A percentile compares a stretch with the other conserved stretches of the same genome.
Evolutionary conservation across 441 rosid species (phyloP).

Genomic region (Metrosideros polymorpha): DNA sequence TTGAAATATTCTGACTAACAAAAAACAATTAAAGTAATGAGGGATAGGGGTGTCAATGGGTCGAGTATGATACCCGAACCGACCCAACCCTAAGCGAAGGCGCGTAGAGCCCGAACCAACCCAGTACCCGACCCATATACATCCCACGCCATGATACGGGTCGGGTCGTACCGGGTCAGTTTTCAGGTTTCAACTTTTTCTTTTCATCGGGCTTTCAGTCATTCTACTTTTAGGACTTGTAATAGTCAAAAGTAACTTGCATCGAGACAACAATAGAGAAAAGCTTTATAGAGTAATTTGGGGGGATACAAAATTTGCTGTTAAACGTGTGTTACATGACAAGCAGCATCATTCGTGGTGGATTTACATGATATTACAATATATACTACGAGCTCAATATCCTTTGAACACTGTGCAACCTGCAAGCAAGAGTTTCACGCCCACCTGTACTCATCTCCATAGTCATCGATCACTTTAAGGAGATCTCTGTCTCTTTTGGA

Average conservation of each 20-base stretch:
- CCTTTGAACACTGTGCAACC: neutral
- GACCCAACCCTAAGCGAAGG: no score
- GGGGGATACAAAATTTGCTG: neutral
- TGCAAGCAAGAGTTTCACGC: neutral
- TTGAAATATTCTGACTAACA: no score
- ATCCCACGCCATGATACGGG: no score
- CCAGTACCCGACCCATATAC: no score
- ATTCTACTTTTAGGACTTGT: no score
- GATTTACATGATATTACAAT: neutral
- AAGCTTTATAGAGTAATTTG: neutral
- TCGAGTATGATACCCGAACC: no score
- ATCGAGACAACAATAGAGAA: neutral
- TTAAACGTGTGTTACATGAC: neutral
- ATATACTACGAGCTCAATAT: neutral
- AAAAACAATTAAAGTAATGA: no score
- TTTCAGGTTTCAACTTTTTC: no score
- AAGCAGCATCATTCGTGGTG: neutral
- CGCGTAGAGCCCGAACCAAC: no score
- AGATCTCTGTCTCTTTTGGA: slow-evolving; percentile 61
- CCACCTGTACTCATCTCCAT: slow-evolving; percentile 84
- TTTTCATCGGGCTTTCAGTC: no score
- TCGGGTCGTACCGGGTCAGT: no score
- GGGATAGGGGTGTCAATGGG: no score
- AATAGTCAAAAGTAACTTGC: neutral
- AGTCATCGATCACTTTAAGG: slow-evolving; percentile 77